These are phyloP conservation scores for Oehlia diaphana DNA, from an alignment of 192 early-diverging fungal genomes.

Conservation along the genomic window DNA sequence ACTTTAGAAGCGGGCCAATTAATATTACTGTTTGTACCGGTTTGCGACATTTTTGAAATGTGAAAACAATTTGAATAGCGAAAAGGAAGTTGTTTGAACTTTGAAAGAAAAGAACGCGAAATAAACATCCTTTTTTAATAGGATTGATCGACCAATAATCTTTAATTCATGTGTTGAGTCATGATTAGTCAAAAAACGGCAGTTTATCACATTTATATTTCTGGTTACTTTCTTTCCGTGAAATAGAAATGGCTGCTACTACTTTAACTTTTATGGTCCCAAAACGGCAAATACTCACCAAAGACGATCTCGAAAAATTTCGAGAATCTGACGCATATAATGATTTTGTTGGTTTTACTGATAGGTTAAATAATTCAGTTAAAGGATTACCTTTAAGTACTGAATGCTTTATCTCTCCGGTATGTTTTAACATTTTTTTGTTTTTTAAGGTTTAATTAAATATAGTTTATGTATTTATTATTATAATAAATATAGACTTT, in stretches of 20 bases:
- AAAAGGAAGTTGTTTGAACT: background rate
- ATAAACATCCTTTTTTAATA: background rate
- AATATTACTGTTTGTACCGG: background rate
- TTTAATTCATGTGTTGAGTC: background rate
- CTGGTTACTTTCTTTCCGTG: background rate
- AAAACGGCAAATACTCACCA: slow-evolving; percentile 71
- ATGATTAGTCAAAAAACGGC: too few relatives aligned
- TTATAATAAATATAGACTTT: slow-evolving; percentile 37
- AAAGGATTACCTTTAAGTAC: slow-evolving; percentile 61
- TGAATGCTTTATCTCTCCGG: slow-evolving; percentile 53
- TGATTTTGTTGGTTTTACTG: slow-evolving; percentile 70
- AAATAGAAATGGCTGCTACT: background rate
- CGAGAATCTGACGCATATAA: slow-evolving; percentile 61
- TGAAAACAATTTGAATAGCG: background rate
- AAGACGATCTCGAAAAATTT: slow-evolving; percentile 82
- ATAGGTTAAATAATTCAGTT: slow-evolving; percentile 71
- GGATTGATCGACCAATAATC: background rate
- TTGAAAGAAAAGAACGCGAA: background rate
- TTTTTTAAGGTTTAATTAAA: background rate
- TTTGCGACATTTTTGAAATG: background rate
- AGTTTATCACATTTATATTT: background rate
- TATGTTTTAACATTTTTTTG: slow-evolving; percentile 27
- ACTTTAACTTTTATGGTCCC: slow-evolving; percentile 36
- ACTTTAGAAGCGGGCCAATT: slow-evolving; percentile 81
- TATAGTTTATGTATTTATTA: background rate